phyloP scores from a whole-genome alignment of 768 basidiomycete species.

The Phylloporus arenicola region DNA sequence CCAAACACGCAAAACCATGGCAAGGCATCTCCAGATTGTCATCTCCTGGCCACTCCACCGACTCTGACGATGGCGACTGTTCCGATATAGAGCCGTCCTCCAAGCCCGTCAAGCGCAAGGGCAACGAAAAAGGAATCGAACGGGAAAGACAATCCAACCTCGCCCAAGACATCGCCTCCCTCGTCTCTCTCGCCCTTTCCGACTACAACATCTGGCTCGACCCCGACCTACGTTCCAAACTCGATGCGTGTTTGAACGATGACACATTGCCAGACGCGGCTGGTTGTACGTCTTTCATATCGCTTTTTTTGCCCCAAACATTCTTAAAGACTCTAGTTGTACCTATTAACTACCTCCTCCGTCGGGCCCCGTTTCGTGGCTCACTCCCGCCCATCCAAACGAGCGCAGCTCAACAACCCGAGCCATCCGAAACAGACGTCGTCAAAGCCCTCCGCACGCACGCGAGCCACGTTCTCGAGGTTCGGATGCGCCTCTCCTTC shows the following conservation, averaged over 20 bases:
- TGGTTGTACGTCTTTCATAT: conserved; percentile 42
- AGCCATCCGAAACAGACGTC: conserved; percentile 40
- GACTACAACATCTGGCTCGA: conserved; percentile 66
- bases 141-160: conserved; percentile 15
- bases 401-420: neutral
- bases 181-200: conserved; percentile 60
- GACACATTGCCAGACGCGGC: conserved; percentile 21
- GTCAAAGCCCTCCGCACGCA: conserved; percentile 57
- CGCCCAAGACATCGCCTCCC: conserved; percentile 43
- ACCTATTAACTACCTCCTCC: conserved; percentile 53
- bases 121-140: conserved; percentile 18
- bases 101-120: conserved; percentile 21
- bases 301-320: neutral
- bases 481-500: conserved; percentile 49
- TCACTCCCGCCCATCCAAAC: conserved; percentile 1
- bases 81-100: neutral
- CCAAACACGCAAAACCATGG: conserved; percentile 29
- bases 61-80: neutral
- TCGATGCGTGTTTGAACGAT: conserved; percentile 33
- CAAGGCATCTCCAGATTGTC: conserved; percentile 12
- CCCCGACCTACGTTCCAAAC: conserved; percentile 44
- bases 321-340: conserved; percentile 41
- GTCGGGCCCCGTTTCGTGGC: conserved; percentile 26
- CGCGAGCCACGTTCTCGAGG: conserved; percentile 44
- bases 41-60: conserved; percentile 6